A percentile compares a stretch with the other conserved stretches of the same genome.
Conservation (phyloP, 345 rosid genomes). For the Populus alba region DNA sequence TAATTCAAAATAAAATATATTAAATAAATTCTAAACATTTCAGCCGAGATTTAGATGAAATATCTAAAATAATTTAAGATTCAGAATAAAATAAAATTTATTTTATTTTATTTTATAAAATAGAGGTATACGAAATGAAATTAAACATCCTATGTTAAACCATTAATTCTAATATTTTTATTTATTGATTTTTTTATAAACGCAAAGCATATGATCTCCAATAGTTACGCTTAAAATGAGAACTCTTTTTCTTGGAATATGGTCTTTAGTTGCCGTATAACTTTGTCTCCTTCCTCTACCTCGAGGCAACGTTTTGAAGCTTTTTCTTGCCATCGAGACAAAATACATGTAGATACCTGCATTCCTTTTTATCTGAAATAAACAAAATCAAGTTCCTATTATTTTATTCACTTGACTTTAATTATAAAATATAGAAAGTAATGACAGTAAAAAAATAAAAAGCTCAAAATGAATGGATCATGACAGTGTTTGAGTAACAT, state of each 20-base stretch:
- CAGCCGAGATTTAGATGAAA: too few relatives aligned
- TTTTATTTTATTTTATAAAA: too few relatives aligned
- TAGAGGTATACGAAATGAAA: too few relatives aligned
- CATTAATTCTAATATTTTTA: too few relatives aligned
- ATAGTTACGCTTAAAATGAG: background rate
- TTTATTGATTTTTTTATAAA: conserved; percentile 7
- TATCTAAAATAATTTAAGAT: too few relatives aligned
- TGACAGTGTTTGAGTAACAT: background rate
- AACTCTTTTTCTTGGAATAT: background rate
- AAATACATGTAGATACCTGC: conserved; percentile 11
- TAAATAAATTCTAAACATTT: too few relatives aligned
- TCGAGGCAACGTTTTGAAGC: conserved; percentile 25
- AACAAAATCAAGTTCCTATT: background rate
- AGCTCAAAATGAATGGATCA: background rate
- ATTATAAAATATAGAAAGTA: background rate
- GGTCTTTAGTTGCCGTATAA: background rate
- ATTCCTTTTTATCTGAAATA: background rate
- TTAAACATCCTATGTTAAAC: too few relatives aligned
- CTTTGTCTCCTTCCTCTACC: background rate
- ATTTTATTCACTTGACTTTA: background rate
- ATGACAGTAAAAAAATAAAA: too few relatives aligned
- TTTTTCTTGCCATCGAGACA: conserved; percentile 24
- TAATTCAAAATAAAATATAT: too few relatives aligned
- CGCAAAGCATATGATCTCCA: background rate
- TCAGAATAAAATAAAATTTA: too few relatives aligned